Percentiles rank a stretch among this genome's conserved stretches.
phyloP scores from a whole-genome alignment of 73 alveolate genomes.

The Paramecium caudatum region DNA sequence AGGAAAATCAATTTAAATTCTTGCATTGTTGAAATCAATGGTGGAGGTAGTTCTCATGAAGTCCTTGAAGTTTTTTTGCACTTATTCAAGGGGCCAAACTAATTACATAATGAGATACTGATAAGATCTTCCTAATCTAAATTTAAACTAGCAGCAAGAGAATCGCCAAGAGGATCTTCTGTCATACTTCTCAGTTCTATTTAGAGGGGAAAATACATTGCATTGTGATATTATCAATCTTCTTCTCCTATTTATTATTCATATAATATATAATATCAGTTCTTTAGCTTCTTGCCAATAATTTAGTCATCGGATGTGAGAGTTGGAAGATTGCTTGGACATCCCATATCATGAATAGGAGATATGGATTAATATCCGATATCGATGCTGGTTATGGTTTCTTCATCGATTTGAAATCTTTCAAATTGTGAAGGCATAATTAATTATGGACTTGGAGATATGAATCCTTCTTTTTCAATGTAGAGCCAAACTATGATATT shows the following conservation, averaged over 20 bases:
- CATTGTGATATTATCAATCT: constrained; percentile 6
- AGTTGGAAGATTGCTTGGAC: background rate
- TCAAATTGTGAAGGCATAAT: constrained; percentile 3
- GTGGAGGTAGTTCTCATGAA: constrained; percentile 2
- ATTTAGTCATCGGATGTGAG: background rate
- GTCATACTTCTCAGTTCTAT: constrained; percentile 23
- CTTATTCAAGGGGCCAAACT: constrained; percentile 69
- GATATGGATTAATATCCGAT: constrained; percentile 2
- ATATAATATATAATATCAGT: background rate
- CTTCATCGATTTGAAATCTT: constrained; percentile 21
- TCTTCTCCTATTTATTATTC: constrained; percentile 16
- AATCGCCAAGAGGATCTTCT: constrained; percentile 23
- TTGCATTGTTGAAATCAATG: constrained; percentile 26
- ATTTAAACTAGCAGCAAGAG: constrained; percentile 34
- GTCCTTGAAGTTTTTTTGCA: constrained; percentile 54
- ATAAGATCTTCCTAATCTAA: constrained; percentile 65
- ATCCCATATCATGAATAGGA: background rate
- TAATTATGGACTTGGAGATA: background rate
- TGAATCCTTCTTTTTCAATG: constrained; percentile 32
- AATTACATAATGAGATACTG: background rate
- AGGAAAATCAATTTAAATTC: constrained; percentile 26
- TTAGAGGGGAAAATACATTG: background rate
- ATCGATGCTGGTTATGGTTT: background rate
- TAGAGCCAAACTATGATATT: constrained; percentile 3
- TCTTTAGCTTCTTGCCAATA: background rate